These are phyloP conservation scores for Neurospora tetrasperma DNA, from an alignment of 495 filamentous ascomycete species.

Conservation along the genomic window DNA sequence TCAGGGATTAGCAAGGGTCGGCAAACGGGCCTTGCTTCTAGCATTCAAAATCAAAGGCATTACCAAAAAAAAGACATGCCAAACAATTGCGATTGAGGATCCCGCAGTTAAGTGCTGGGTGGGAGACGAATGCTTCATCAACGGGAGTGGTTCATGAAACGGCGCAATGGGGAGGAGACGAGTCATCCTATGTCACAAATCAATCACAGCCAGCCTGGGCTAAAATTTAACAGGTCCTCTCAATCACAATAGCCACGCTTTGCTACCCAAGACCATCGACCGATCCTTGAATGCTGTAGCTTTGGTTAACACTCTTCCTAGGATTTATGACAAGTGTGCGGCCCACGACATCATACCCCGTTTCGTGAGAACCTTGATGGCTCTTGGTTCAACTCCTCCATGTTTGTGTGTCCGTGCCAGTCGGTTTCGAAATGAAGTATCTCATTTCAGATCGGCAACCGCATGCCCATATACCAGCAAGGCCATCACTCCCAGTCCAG, in stretches of 20 bases:
- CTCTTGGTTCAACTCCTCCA: not conserved
- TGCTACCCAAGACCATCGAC: not conserved
- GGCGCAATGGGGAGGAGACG: constrained; percentile 9
- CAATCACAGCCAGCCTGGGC: constrained; percentile 17
- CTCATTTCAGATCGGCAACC: not conserved
- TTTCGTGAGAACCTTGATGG: not conserved
- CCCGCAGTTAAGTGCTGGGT: constrained; percentile 15
- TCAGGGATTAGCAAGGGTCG: constrained; percentile 42
- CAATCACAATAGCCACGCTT: not conserved
- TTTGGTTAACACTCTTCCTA: not conserved
- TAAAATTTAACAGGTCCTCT: constrained; percentile 2
- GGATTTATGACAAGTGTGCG: not conserved
- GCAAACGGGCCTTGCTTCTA: constrained; percentile 34
- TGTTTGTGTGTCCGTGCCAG: not conserved
- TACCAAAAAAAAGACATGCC: constrained; percentile 31
- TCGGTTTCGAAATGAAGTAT: not conserved
- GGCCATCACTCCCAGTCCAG: not conserved
- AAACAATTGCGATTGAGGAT: constrained; percentile 21
- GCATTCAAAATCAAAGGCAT: constrained; percentile 33
- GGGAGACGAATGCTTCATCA: constrained; percentile 14
- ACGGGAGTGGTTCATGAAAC: constrained; percentile 10
- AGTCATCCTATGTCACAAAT: constrained; percentile 14
- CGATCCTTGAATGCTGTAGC: not conserved
- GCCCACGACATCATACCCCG: not conserved
- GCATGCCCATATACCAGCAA: not conserved